These are phyloP conservation scores for Haplographium delicatum DNA, from an alignment of 495 filamentous ascomycete species.

Conservation along the genomic window DNA sequence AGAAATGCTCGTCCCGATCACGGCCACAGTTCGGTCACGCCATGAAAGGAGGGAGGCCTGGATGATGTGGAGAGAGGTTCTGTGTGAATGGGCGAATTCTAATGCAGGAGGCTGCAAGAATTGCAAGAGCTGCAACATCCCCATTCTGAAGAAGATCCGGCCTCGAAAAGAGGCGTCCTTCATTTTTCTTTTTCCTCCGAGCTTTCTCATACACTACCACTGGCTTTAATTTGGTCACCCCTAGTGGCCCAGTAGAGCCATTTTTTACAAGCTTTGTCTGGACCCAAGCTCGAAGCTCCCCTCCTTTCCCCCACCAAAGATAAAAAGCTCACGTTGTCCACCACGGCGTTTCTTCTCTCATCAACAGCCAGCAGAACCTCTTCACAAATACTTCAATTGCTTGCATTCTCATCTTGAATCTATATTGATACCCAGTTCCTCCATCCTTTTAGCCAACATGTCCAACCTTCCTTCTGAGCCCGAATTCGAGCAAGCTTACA, in stretches of 20 bases:
- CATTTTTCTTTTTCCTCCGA: background rate
- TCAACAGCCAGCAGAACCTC: background rate
- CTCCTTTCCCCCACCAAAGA: slow-evolving; percentile 13
- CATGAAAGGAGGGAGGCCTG: background rate
- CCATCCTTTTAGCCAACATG: slow-evolving; percentile 45
- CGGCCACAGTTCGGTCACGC: background rate
- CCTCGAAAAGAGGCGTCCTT: no score
- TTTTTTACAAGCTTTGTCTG: background rate
- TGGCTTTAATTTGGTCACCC: no score
- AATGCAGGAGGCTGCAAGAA: no score
- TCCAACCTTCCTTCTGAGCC: slow-evolving; percentile 84
- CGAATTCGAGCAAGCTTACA: slow-evolving; percentile 98
- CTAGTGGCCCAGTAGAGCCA: no score
- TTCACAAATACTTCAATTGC: background rate
- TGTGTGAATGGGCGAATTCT: no score
- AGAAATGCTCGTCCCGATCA: background rate
- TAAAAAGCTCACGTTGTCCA: slow-evolving; percentile 14
- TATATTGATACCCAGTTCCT: slow-evolving; percentile 9
- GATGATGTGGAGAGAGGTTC: background rate
- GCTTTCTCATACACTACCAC: no score
- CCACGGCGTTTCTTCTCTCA: background rate
- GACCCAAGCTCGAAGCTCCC: slow-evolving; percentile 7
- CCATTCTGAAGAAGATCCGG: background rate
- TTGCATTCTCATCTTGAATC: background rate
- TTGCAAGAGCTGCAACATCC: background rate